phyloP scores from a whole-genome alignment of 2,329 filamentous ascomycete genomes.

The Cladophialophora chaetospira region DNA sequence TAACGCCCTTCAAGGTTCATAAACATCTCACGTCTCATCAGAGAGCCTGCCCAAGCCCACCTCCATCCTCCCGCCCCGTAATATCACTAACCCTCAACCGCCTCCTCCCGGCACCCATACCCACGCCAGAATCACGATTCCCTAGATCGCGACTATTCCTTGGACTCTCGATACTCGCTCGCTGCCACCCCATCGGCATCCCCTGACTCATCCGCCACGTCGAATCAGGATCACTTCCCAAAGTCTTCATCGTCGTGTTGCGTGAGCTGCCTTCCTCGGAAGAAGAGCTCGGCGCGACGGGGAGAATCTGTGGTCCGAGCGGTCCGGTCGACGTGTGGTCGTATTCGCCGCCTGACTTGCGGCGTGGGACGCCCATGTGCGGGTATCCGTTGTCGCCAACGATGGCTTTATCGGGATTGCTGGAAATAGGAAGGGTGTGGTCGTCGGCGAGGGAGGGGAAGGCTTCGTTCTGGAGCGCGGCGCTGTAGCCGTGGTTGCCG shows the following conservation, averaged over 20 bases:
- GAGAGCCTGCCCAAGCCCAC: slow-evolving; percentile 5
- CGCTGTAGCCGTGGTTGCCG: background rate
- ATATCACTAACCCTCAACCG: slow-evolving; percentile 17
- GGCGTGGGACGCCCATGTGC: slow-evolving; percentile 17
- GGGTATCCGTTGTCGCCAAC: slow-evolving; percentile 28
- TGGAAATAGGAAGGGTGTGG: background rate
- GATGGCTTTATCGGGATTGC: slow-evolving; percentile 1
- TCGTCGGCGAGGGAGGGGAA: background rate
- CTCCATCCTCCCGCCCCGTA: background rate
- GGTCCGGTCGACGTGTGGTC: background rate
- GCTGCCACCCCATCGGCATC: slow-evolving; percentile 29
- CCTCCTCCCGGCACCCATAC: background rate
- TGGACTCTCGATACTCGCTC: slow-evolving; percentile 9
- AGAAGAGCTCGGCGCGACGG: background rate
- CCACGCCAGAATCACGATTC: background rate
- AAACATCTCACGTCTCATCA: too few species aligned
- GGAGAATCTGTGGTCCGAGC: slow-evolving; percentile 5
- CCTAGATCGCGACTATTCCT: slow-evolving; percentile 10
- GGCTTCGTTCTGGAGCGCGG: background rate
- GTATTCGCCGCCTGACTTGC: slow-evolving; percentile 17
- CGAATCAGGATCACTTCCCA: slow-evolving; percentile 16
- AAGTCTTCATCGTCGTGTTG: background rate
- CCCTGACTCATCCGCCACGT: slow-evolving; percentile 23
- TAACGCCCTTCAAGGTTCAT: too few species aligned
- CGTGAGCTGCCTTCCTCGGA: background rate